Evolutionary conservation across 1,284 basidiomycete genomes (phyloP), one percentile per base, ranked within the genome.

Genomic region (Gymnopus androsaceus): DNA sequence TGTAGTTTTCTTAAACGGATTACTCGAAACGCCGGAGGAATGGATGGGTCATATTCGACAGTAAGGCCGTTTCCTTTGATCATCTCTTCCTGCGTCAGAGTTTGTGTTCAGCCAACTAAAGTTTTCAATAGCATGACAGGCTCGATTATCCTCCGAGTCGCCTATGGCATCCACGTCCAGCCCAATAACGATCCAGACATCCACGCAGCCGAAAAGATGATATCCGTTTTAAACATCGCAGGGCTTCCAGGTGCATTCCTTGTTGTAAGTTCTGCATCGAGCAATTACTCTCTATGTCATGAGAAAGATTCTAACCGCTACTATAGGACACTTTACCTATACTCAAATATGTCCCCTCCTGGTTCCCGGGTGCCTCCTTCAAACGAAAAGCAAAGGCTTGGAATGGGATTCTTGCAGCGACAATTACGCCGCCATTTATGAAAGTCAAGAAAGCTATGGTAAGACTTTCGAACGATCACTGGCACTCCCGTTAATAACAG

Each of bases 321-420:
- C n/a, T n/a, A 5, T 31, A 51, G 49, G 54, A 70, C 55, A 30
- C 61, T 2, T 44, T 68, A 19, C 66, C 67, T 6, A 57, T 65
- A n/a, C 59, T 70, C 36, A 62, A 61, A 25, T 58, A 65, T 46
- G 67, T 33, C 15, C 57, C 57, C 14, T 28, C 34, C 15, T 52
- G 49, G 55, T 46, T 54, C 11, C 59, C 51, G 9, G 49, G 48
- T 5, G 54, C 42, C n/a, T 48, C 34, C 3, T 58, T 58, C 30
- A 40, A 55, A 37, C 28, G 21, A 25, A 30, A 45, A 30, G 53
- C 53, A 21, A 19, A 47, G 12, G 15, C 34, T 7, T 37, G 37
- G 42, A 11, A 37, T 25, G 31, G 19, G 5, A 33, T 33, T 30
- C 25, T 30, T 17, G 3, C 23, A 25, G 41, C 31, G 15, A 37